Base-by-base conservation (phyloP, 164 flowering plant genomes). In the Piper betle region DNA sequence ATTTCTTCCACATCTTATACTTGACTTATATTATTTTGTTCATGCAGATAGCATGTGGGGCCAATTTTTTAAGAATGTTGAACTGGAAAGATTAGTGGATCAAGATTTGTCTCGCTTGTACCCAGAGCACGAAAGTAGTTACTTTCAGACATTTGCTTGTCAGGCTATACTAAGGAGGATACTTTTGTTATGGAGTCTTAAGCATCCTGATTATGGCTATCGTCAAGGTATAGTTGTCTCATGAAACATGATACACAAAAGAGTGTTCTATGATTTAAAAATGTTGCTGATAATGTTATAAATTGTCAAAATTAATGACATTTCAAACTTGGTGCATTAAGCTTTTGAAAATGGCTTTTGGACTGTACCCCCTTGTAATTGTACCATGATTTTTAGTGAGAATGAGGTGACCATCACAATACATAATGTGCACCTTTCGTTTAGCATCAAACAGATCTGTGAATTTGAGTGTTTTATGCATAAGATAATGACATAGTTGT, bases 31-130 rank as follows among this genome's bases (percentile, higher is more conserved):
- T 15, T 15, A 15, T 46, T 5, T 46, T 61, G 37, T 55, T 57
- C 15, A 16, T 81, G 74, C 81, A 93, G 99, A 93, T 79, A 93
- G 99, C 77, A 83, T 70, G 64, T 93, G 99, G 97, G 84, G 97
- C 33, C 97, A 86, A 33, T 90, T 87, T 77, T 93, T 93, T 64
- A 76, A 81, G 37, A 90, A 75, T 84, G 96, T 94, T 55, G 99
- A 93, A 76, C 75, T 93, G 77, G 97, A 90, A 75, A 84, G 81
- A 72, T 81, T 84, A 82, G 81, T 93, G 18, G 97, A 90, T 65
- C 94, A 84, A 72, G 99, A 93, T 82, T 81, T 93, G 63, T 80
- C 94, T 38, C 91, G 97, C 37, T 71, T 93, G 55, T 93, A 93
- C 73, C 99, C 97, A 8, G 99, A 86, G 66, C 84, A 82, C 66